Evolutionary conservation across 331 rosid species (phyloP), one percentile per base, ranked within the genome.

Genomic region (Quercus phellos): DNA sequence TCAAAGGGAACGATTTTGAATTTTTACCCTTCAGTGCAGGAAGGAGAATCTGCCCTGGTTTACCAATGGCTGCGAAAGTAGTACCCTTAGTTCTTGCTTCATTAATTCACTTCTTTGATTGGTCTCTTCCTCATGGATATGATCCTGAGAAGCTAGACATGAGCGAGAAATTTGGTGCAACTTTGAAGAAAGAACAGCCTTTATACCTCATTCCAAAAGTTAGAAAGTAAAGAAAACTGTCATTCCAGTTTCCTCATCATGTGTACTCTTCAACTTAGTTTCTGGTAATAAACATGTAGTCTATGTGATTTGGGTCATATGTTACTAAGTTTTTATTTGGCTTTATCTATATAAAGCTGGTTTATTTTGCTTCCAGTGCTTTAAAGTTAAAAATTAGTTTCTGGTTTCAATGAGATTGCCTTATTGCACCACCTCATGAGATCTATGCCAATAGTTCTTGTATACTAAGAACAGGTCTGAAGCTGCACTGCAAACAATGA

Each of bases 41-140:
- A 27, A 80, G 79, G 54, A 74, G 84, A 74, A 56, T 58, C 24
- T 74, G 79, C 54, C 84, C 79, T 38, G 79, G 84, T 18, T 1
- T 68, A 10, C 80, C 84, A 10, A 81, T 81, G 77, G 80, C 74
- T n/a, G 6, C 21, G 9, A 46, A 46, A 12, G 53, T 46, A 46
- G 53, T 76, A 27, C 61, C 70, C 30, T 18, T 81, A 13, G 32
- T 55, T 4, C 51, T 82, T 26, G 82, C 76, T 21, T 72, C 72
- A 0, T 64, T 77, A 2, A 3, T 82, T n/a, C 71, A 64, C 12
- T 55, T 9, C 32, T 77, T 82, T 64, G 72, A 77, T n/a, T 77
- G 81, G 81, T 63, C 53, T 5, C 80, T 81, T 5, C 81, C 85
- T 24, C 21, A 42, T 1, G 72, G 61, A 42, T 26, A 55, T 42